phyloP scores from a whole-genome alignment of 768 basidiomycete species.

The Favolaschia claudopus region DNA sequence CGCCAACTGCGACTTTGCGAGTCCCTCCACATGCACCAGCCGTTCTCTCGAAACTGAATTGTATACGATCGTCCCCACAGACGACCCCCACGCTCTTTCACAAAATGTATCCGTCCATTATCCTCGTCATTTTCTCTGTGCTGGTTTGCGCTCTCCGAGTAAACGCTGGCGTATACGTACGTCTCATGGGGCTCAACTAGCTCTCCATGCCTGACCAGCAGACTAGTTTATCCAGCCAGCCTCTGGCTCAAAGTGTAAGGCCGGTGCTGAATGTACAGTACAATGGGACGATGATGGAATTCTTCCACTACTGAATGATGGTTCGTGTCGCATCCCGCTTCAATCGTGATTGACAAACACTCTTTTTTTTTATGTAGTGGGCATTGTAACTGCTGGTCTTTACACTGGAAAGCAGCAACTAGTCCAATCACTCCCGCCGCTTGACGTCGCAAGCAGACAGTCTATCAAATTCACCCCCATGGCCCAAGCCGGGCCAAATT shows the following conservation, averaged over 20 bases:
- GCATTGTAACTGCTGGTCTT: constrained; percentile 60
- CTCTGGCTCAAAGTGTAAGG: constrained; percentile 48
- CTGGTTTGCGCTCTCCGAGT: constrained; percentile 36
- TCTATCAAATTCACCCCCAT: constrained; percentile 69
- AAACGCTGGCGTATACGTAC: constrained; percentile 51
- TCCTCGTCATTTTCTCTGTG: constrained; percentile 24
- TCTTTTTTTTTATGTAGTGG: constrained; percentile 48
- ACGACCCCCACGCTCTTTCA: constrained; percentile 24
- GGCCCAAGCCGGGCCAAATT: constrained; percentile 62
- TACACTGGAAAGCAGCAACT: constrained; percentile 68
- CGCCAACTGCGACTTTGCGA: too few relatives aligned
- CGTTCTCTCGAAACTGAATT: too few relatives aligned
- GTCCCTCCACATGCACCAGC: too few relatives aligned
- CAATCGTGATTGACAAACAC: not conserved
- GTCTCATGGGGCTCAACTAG: constrained; percentile 22
- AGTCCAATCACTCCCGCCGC: constrained; percentile 62
- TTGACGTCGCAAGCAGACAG: constrained; percentile 55
- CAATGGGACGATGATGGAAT: not conserved
- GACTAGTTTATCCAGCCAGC: constrained; percentile 58
- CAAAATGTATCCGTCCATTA: too few relatives aligned
- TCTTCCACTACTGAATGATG: not conserved
- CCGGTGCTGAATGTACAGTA: constrained; percentile 48
- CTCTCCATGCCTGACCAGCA: not conserved
- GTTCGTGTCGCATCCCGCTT: not conserved
- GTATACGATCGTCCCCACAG: too few relatives aligned